Conservation (phyloP, 768 basidiomycete species). For the Tephrocybe sp. region DNA sequence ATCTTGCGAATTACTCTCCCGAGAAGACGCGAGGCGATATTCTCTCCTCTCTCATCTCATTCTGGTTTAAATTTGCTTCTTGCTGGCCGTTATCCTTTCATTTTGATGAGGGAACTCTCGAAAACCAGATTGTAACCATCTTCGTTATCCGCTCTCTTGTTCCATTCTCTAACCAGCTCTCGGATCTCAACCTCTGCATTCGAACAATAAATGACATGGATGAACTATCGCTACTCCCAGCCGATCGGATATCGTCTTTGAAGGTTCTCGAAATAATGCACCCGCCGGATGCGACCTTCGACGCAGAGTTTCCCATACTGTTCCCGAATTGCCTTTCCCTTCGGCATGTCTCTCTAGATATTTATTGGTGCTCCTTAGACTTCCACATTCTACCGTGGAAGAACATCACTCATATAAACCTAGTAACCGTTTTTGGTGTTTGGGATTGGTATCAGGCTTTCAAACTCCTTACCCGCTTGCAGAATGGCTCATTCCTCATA, state of each 20-base stretch:
- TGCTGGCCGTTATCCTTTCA: background rate
- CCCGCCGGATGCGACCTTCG: too few species aligned
- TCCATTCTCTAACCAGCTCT: background rate
- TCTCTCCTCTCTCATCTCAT: background rate
- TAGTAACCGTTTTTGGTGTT: background rate
- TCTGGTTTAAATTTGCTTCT: background rate
- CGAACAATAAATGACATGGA: background rate
- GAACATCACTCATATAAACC: background rate
- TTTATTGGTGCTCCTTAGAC: too few species aligned
- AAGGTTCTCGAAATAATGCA: background rate
- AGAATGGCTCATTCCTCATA: background rate
- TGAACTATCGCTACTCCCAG: background rate
- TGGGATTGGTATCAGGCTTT: background rate
- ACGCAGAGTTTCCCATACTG: too few species aligned
- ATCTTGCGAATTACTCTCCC: background rate
- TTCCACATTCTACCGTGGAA: background rate
- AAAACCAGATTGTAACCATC: background rate
- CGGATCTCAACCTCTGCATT: background rate
- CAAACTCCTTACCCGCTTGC: background rate
- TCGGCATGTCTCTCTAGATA: too few species aligned
- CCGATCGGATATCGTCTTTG: background rate
- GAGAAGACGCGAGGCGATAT: too few species aligned
- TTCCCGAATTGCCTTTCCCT: too few species aligned
- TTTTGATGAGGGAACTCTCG: background rate
- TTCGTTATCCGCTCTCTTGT: background rate